These are phyloP conservation scores for Leptodermis oblonga DNA, from an alignment of 257 asterid species.

Conservation along the genomic window DNA sequence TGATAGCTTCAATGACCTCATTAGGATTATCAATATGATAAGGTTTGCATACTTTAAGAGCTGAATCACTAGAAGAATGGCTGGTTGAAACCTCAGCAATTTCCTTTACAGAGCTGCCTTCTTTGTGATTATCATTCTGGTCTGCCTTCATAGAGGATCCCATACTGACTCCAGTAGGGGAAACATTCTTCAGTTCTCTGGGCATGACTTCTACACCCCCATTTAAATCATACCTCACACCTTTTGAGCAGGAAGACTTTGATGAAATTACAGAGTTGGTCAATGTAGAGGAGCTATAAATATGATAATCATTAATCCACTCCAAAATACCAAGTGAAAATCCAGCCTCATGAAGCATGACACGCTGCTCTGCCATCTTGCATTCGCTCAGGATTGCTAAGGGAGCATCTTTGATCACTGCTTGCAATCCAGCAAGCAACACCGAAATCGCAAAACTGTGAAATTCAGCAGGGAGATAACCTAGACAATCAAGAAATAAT, in stretches of 20 bases:
- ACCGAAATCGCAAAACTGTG: slow-evolving; percentile 74
- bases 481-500: slow-evolving; percentile 74
- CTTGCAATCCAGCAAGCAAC: slow-evolving; percentile 72
- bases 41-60: slow-evolving; percentile 11
- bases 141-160: slow-evolving; percentile 24
- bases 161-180: slow-evolving; percentile 23
- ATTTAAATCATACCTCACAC: slow-evolving; percentile 24
- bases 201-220: slow-evolving; percentile 24
- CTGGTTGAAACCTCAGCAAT: slow-evolving; percentile 24
- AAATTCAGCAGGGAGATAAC: slow-evolving; percentile 80
- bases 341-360: slow-evolving; percentile 92
- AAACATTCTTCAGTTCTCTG: slow-evolving; percentile 16
- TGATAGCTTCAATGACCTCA: slow-evolving; percentile 58
- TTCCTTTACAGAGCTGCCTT: slow-evolving; percentile 22
- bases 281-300: slow-evolving; percentile 34
- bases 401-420: slow-evolving; percentile 65
- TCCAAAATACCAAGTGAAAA: slow-evolving; percentile 76
- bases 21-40: slow-evolving; percentile 39
- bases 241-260: slow-evolving; percentile 39
- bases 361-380: slow-evolving; percentile 51
- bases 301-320: slow-evolving; percentile 73
- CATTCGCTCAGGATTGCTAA: slow-evolving; percentile 69
- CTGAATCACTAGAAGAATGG: slow-evolving; percentile 20
- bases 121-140: slow-evolving; percentile 19
- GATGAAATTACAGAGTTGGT: slow-evolving; percentile 27